These are phyloP conservation scores for Neolecta irregularis DNA, from an alignment of 1,139 yeast species.

Conservation along the genomic window DNA sequence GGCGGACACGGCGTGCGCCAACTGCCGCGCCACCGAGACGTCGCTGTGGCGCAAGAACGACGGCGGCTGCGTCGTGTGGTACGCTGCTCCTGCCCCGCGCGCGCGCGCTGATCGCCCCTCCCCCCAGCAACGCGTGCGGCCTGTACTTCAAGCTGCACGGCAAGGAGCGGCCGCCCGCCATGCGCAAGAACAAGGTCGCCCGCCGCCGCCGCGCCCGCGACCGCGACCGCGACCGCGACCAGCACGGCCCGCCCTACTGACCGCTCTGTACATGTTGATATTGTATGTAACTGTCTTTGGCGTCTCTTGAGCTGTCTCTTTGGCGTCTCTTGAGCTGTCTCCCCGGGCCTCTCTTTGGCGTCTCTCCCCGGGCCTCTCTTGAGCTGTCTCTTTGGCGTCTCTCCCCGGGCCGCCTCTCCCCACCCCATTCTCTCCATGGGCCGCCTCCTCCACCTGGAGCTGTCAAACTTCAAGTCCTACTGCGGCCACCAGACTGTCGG, in stretches of 20 bases:
- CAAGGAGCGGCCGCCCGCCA: slow-evolving; percentile 56
- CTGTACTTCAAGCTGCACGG: slow-evolving; percentile 66
- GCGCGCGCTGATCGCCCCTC: slow-evolving; percentile 1
- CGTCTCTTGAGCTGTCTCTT: too few species aligned
- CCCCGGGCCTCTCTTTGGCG: too few species aligned
- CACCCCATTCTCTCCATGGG: slow-evolving; percentile 39
- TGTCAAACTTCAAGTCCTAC: slow-evolving; percentile 82
- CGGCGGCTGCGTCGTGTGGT: slow-evolving; percentile 41
- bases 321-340: too few species aligned
- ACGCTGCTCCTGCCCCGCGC: slow-evolving; percentile 4
- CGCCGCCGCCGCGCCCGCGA: slow-evolving; percentile 42
- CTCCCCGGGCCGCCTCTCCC: too few species aligned
- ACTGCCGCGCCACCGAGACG: slow-evolving; percentile 71
- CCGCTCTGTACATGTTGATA: too few species aligned
- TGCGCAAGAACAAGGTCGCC: slow-evolving; percentile 60
- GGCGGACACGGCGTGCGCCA: too few species aligned
- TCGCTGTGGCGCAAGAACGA: slow-evolving; percentile 82
- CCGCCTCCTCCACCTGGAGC: slow-evolving; percentile 53
- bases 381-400: too few species aligned
- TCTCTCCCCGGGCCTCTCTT: too few species aligned
- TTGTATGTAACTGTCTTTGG: too few species aligned
- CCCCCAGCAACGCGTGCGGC: slow-evolving; percentile 78
- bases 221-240: too few species aligned
- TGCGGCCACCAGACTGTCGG: slow-evolving; percentile 64
- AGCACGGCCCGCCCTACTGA: too few species aligned